These are phyloP conservation scores for Nannochloropsis limnetica DNA, from an alignment of 352 stramenopile species.

Conservation along the genomic window DNA sequence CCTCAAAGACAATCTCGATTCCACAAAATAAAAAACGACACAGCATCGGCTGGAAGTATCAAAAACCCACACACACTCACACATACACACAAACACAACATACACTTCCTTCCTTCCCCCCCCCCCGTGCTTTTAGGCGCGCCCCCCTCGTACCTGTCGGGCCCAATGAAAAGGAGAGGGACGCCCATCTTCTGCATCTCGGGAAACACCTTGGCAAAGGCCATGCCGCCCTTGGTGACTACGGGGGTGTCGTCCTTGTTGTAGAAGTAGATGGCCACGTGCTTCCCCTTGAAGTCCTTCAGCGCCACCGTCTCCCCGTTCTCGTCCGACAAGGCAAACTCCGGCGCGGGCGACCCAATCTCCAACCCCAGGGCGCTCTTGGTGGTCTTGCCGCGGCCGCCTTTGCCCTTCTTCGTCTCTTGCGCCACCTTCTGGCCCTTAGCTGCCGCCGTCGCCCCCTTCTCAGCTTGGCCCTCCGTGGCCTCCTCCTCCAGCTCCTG, in stretches of 20 bases:
- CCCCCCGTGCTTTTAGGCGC: neutral
- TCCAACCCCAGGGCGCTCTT: neutral
- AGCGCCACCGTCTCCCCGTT: neutral
- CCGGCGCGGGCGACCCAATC: neutral
- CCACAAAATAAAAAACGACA: neutral
- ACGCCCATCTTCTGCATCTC: neutral
- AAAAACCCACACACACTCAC: neutral
- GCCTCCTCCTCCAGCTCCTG: neutral
- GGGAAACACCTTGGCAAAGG: neutral
- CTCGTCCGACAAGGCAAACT: neutral
- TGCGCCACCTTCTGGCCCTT: neutral
- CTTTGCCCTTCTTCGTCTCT: neutral
- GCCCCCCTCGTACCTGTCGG: neutral
- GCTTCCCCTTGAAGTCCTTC: neutral
- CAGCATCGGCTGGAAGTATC: neutral
- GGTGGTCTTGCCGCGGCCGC: neutral
- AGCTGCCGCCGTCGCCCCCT: neutral
- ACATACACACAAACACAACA: neutral
- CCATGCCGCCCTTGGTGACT: neutral
- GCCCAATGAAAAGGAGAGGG: neutral
- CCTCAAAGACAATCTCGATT: no score
- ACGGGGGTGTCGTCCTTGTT: constrained; percentile 20
- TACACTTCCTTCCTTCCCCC: neutral
- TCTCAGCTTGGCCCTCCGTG: neutral
- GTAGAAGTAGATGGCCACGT: neutral